Conservation (phyloP, 805 yeast genomes). For the Schizosaccharomyces osmophilus region DNA sequence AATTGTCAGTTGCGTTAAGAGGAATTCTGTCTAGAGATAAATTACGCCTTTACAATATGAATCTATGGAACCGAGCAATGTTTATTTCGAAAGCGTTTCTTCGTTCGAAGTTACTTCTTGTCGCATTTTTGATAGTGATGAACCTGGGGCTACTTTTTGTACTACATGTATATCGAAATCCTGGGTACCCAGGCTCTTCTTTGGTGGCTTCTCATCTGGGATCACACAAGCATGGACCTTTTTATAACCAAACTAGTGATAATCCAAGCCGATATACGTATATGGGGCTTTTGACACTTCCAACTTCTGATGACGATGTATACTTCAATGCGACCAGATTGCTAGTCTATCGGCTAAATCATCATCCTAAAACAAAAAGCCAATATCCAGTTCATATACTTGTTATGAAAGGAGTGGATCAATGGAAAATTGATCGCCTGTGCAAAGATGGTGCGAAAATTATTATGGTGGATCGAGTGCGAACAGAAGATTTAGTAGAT, state of each 20-base stretch:
- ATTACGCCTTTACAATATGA: background rate
- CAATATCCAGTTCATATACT: background rate
- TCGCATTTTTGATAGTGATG: background rate
- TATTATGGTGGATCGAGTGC: background rate
- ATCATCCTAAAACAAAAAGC: background rate
- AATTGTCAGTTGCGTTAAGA: background rate
- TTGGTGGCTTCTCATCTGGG: background rate
- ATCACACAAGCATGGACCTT: background rate
- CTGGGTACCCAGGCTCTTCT: background rate
- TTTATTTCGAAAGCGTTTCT: background rate
- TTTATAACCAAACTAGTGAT: background rate
- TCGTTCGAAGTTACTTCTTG: background rate
- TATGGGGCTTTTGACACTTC: background rate
- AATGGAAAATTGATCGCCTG: slow-evolving; percentile 1
- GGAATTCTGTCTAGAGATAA: background rate
- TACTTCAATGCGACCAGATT: slow-evolving; percentile 1
- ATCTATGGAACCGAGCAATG: background rate
- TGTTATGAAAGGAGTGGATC: slow-evolving; percentile 2
- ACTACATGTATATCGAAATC: background rate
- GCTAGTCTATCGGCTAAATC: background rate
- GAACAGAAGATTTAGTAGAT: background rate
- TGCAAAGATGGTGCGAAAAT: background rate
- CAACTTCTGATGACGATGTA: slow-evolving; percentile 3
- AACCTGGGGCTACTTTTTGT: background rate
- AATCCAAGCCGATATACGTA: background rate